Conservation (phyloP, 441 rosid species). For the Euphorbia corollata region DNA sequence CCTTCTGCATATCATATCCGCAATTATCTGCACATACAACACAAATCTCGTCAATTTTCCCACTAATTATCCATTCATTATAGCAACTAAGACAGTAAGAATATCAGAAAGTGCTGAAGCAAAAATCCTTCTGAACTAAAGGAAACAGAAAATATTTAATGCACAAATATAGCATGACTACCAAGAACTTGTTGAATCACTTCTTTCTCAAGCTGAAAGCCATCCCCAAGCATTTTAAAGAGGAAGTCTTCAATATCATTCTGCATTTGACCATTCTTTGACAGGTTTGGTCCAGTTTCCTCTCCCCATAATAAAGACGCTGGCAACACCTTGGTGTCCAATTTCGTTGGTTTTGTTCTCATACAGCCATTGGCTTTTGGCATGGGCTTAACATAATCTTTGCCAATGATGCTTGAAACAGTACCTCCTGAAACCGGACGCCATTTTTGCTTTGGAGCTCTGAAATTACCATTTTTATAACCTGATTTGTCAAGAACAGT, state of each 20-base stretch:
- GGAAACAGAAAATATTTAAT: background rate
- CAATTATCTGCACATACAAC: slow-evolving; percentile 42
- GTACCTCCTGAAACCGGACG: slow-evolving; percentile 46
- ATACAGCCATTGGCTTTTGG: slow-evolving; percentile 26
- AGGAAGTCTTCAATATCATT: slow-evolving; percentile 48
- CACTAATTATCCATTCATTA: slow-evolving; percentile 1
- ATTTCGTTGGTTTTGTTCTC: slow-evolving; percentile 38
- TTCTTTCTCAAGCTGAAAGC: slow-evolving; percentile 41
- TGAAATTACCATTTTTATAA: slow-evolving; percentile 26
- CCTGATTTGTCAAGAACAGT: slow-evolving; percentile 12
- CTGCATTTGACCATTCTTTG: slow-evolving; percentile 28
- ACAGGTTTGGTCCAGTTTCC: slow-evolving; percentile 14
- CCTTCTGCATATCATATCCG: slow-evolving; percentile 57
- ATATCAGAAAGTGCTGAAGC: background rate
- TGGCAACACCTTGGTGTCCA: slow-evolving; percentile 36
- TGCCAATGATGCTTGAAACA: slow-evolving; percentile 44
- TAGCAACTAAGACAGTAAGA: background rate
- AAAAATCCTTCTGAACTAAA: background rate
- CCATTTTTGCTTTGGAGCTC: slow-evolving; percentile 32
- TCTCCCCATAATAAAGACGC: slow-evolving; percentile 31
- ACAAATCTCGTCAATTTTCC: slow-evolving; percentile 24
- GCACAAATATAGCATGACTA: slow-evolving; percentile 18
- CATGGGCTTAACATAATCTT: slow-evolving; percentile 32
- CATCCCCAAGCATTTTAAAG: slow-evolving; percentile 51
- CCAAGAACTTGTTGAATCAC: slow-evolving; percentile 47